Conservation (phyloP, 305 asterid genomes). For the Fraxinus platypoda region DNA sequence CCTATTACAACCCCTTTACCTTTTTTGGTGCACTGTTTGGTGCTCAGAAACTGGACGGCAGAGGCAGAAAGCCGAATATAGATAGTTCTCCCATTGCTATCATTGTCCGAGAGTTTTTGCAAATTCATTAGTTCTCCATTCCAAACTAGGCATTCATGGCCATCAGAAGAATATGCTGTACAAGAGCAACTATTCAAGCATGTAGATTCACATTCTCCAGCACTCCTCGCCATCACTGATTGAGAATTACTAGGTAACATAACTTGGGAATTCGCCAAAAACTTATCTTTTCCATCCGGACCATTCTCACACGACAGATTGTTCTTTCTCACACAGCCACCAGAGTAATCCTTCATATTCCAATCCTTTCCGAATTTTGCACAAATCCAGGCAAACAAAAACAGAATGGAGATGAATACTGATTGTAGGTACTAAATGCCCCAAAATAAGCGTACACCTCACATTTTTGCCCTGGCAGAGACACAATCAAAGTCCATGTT, state of each 20-base stretch:
- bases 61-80: conserved; percentile 42
- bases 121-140: conserved; percentile 40
- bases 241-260: conserved; percentile 24
- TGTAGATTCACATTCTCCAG: conserved; percentile 45
- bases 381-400: too few species aligned
- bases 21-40: conserved; percentile 30
- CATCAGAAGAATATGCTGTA: conserved; percentile 52
- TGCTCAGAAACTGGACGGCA: conserved; percentile 41
- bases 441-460: not conserved
- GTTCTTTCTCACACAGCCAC: conserved; percentile 55
- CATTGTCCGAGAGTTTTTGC: conserved; percentile 36
- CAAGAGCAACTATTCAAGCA: conserved; percentile 63
- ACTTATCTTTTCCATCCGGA: conserved; percentile 37
- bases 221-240: conserved; percentile 26
- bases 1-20: conserved; percentile 36
- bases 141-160: conserved; percentile 44
- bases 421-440: too few species aligned
- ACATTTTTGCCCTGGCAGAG: conserved; percentile 62
- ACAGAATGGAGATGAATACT: too few species aligned
- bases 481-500: conserved; percentile 67
- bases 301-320: conserved; percentile 34
- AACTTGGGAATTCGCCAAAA: conserved; percentile 27
- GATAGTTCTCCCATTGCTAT: conserved; percentile 33
- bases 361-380: too few species aligned
- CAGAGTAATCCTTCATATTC: conserved; percentile 39